Evolutionary conservation across 192 early-diverging fungal genomes (phyloP), one percentile per base, ranked within the genome.

Genomic region (Gorgonomyces haynaldii): DNA sequence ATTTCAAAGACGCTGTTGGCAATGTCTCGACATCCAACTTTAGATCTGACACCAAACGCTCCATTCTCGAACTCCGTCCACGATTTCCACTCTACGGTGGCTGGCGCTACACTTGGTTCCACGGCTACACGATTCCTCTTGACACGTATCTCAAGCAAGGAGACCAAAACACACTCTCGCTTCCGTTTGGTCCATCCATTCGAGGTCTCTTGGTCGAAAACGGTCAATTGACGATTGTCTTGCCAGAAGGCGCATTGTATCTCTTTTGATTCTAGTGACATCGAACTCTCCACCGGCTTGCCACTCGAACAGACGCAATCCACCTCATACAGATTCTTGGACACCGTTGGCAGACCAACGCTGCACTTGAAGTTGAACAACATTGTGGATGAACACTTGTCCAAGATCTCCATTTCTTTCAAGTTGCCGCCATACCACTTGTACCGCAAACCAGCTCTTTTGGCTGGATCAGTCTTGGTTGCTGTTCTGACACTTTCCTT

Each of bases 41-140:
- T 42, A 55, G 62, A 31, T 37, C 71, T 24, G 78, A 74, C 12
- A 40, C 44, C 0, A 45, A 60, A 12, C 48, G 58, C 17, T 64
- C 81, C 13, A 53, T 84, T 10, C 62, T 99, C 56, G 74, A 82
- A 30, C 64, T 97, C n/a, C 64, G 60, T 26, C 92, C 96, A 25
- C 80, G 96, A 24, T 99, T 86, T 64, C 96, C 93, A 28, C 32
- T 99, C 1, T 85, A 83, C 62, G 96, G 96, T 42, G 88, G 89
- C n/a, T 97, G 94, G 93, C 85, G 83, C 54, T 97, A 93, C 55
- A 87, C 84, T 12, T 99, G 88, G 89, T 83, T 82, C 57, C 82
- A 89, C 54, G 91, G 89, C 3, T 99, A 91, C 70, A 83, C 85
- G 39, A 67, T 82, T 17, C 83, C 89, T 9, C 50, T 88, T 19